Conservation (phyloP, 78 protist species). For the Dictyostelium brefeldianum region DNA sequence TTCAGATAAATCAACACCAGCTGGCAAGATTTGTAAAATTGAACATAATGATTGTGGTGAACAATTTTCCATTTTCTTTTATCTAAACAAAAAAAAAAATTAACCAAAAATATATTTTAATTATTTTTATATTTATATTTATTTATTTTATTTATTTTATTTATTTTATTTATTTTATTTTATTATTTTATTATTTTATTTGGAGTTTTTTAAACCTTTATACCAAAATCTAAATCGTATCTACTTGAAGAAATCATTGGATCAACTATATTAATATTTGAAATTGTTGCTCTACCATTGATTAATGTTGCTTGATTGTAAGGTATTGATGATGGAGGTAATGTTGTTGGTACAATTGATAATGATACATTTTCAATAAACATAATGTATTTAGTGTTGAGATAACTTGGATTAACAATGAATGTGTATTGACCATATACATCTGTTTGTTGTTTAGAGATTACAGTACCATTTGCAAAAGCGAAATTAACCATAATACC, state of each 20-base stretch:
- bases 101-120: neutral
- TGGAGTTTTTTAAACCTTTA: neutral
- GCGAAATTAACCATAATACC: slow-evolving; percentile 1
- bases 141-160: neutral
- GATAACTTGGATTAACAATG: neutral
- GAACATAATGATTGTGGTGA: too few species aligned
- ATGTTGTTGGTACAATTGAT: slow-evolving; percentile 3
- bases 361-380: neutral
- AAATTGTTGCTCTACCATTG: neutral
- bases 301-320: slow-evolving; percentile 25
- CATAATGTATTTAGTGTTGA: neutral
- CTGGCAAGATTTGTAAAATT: too few species aligned
- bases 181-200: neutral
- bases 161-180: neutral
- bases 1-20: too few species aligned
- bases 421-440: slow-evolving; percentile 33
- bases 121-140: neutral
- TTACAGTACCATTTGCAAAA: neutral
- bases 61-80: too few species aligned
- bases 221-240: slow-evolving; percentile 35
- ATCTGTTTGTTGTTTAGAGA: slow-evolving; percentile 21
- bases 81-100: neutral
- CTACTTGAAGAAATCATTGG: neutral
- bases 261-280: slow-evolving; percentile 8
- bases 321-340: neutral